phyloP scores from a whole-genome alignment of 2,329 filamentous ascomycete species.

The Diaporthe batatas region DNA sequence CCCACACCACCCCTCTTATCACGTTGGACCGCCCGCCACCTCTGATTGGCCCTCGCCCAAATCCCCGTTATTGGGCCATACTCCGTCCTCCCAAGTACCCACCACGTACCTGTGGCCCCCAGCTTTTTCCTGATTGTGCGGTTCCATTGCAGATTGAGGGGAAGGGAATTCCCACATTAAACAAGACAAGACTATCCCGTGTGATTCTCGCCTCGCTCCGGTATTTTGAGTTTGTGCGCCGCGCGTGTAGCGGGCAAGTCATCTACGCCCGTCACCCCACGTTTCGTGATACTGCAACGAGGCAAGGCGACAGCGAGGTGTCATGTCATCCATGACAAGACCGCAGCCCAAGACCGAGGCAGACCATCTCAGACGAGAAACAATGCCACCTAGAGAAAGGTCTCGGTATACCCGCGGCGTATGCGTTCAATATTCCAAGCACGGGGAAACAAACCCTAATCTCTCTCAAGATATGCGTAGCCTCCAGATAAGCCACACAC shows the following conservation, averaged over 20 bases:
- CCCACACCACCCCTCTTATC: slow-evolving; percentile 39
- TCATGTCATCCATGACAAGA: neutral
- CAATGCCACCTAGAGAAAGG: neutral
- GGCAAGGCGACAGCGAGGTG: neutral
- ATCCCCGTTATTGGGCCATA: neutral
- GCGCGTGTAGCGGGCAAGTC: slow-evolving; percentile 25
- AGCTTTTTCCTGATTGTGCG: slow-evolving; percentile 22
- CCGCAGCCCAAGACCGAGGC: neutral
- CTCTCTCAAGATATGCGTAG: neutral
- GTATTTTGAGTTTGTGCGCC: slow-evolving; percentile 27
- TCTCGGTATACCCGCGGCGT: neutral
- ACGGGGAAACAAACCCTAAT: neutral
- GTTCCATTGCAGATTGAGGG: slow-evolving; percentile 23
- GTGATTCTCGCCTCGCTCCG: slow-evolving; percentile 3
- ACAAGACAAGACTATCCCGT: neutral
- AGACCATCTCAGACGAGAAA: neutral
- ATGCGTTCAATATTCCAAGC: neutral
- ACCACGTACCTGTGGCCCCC: slow-evolving; percentile 2
- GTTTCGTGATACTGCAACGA: slow-evolving; percentile 26
- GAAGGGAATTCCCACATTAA: neutral
- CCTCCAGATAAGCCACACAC: neutral
- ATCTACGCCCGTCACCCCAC: slow-evolving; percentile 25
- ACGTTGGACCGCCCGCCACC: slow-evolving; percentile 35
- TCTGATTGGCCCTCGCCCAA: slow-evolving; percentile 38
- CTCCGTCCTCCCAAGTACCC: slow-evolving; percentile 6